Conservation (phyloP, 768 basidiomycete species). For the Lactarius hengduanensis region DNA sequence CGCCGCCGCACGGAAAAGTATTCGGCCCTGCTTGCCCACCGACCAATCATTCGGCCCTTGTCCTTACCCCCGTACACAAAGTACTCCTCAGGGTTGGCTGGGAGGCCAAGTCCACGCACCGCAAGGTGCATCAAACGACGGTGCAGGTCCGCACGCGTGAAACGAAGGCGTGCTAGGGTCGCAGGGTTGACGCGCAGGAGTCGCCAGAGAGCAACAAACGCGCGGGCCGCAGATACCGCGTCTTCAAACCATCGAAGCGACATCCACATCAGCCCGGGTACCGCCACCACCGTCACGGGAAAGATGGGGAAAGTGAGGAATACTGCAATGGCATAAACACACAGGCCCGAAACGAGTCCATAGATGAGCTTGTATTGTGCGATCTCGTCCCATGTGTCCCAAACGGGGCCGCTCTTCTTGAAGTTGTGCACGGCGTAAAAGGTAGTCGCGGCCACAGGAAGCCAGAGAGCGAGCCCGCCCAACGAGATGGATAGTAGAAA, state of each 20-base stretch:
- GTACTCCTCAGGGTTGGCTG: conserved; percentile 65
- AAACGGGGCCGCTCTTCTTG: conserved; percentile 78
- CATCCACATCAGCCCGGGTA: conserved; percentile 87
- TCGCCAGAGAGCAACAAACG: conserved; percentile 58
- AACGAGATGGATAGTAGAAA: conserved; percentile 63
- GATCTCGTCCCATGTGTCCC: conserved; percentile 88
- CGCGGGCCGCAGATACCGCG: conserved; percentile 74
- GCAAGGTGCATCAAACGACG: conserved; percentile 67
- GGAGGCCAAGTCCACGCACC: conserved; percentile 54
- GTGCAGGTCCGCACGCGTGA: conserved; percentile 56
- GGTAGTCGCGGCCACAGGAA: conserved; percentile 72
- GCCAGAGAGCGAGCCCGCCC: conserved; percentile 80
- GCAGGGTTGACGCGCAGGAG: conserved; percentile 61
- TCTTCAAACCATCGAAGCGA: conserved; percentile 88
- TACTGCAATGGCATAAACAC: conserved; percentile 59
- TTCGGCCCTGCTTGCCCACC: conserved; percentile 67
- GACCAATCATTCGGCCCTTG: conserved; percentile 65
- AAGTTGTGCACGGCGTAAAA: conserved; percentile 70
- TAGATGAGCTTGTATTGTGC: conserved; percentile 87
- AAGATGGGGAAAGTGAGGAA: conserved; percentile 63
- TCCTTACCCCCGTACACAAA: conserved; percentile 62
- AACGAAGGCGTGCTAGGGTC: conserved; percentile 53
- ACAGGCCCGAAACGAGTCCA: conserved; percentile 69
- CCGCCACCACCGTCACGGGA: conserved; percentile 51
- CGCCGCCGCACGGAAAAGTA: conserved; percentile 80